Base-by-base conservation (phyloP, 2,329 filamentous ascomycete species). In the Elsinoe fawcettii region DNA sequence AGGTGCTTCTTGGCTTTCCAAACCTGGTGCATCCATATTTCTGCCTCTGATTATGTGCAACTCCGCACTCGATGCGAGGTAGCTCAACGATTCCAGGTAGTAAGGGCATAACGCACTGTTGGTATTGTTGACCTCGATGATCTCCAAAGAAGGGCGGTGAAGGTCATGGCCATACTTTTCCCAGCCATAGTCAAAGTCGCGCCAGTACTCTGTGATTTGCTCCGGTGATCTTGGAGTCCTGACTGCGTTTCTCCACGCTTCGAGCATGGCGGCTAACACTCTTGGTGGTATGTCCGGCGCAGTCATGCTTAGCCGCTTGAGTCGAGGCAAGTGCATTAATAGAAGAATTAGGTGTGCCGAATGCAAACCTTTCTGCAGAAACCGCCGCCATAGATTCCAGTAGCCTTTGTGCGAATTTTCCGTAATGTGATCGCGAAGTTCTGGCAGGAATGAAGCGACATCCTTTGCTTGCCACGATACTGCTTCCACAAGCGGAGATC, bases 241-340 rank as follows among this genome's bases (percentile, higher is more conserved):
- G 46, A 16, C 16, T 18, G 22, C 25, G 11, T 51, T 18, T 18
- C 20, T 30, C 49, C 49, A 53, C 22, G 49, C 49, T 39, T 34
- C 16, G 18, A 53, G 20, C 16, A 53, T 23, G 32, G 18, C 18
- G 8, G 30, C 20, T 16, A 37, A 18, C 6, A 34, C 32, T 8
- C n/a, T 25, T 8, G 25, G 16, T 9, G 25, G 30, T 16, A 53
- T 36, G 22, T 53, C 49, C 16, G 20, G 20, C 20, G 30, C 32
- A 5, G 49, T 37, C 12, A 53, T 53, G 7, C 49, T 27, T 22
- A 53, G n/a, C 18, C 49, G 18, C 49, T 53, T 53, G 11, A 53
- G 32, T 36, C 49, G n/a, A 9, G 49, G 49, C 16, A 53, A n/a
- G 14, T 53, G 49, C 49, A 53, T 36, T 11, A 53, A 39, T 5